Conservation (phyloP, 768 basidiomycete genomes). For the Pleurotus citrinopileatus region DNA sequence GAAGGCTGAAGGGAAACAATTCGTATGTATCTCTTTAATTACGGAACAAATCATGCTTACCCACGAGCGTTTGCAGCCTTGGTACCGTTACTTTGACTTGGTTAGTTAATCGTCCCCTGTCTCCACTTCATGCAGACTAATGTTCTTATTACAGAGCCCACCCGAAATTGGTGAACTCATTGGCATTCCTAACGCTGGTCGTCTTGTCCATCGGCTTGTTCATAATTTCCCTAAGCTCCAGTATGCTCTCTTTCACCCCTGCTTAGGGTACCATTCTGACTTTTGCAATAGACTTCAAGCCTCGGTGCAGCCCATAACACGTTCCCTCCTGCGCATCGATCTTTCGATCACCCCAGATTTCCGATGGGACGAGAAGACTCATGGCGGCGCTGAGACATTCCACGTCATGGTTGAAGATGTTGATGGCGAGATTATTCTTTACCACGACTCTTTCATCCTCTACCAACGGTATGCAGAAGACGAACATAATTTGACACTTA, state of each 20-base stretch:
- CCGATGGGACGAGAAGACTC: slow-evolving; percentile 95
- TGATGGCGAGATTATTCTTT: slow-evolving; percentile 94
- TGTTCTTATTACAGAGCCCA: slow-evolving; percentile 41
- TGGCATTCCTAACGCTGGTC: slow-evolving; percentile 90
- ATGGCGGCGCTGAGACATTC: slow-evolving; percentile 87
- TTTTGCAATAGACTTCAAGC: slow-evolving; percentile 67
- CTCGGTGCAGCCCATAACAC: slow-evolving; percentile 95
- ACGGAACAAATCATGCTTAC: background rate
- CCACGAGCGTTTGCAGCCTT: slow-evolving; percentile 50
- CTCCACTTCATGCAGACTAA: slow-evolving; percentile 5
- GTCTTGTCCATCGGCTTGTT: slow-evolving; percentile 87
- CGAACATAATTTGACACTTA: slow-evolving; percentile 92
- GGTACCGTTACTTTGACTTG: slow-evolving; percentile 97
- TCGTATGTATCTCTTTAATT: slow-evolving; percentile 44
- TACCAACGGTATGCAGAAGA: slow-evolving; percentile 90
- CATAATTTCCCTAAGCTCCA: slow-evolving; percentile 96
- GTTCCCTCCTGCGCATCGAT: slow-evolving; percentile 88
- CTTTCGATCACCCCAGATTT: slow-evolving; percentile 97
- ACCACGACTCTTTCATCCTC: slow-evolving; percentile 91
- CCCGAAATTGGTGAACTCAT: slow-evolving; percentile 96
- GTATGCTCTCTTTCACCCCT: slow-evolving; percentile 42
- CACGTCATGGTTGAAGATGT: slow-evolving; percentile 95
- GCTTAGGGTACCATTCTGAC: background rate
- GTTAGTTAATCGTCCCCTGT: slow-evolving; percentile 24
- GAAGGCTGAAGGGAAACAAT: slow-evolving; percentile 97